Evolutionary conservation across 306 rosid species (phyloP), one percentile per base, ranked within the genome.

Genomic region (Quercus berberidifolia): DNA sequence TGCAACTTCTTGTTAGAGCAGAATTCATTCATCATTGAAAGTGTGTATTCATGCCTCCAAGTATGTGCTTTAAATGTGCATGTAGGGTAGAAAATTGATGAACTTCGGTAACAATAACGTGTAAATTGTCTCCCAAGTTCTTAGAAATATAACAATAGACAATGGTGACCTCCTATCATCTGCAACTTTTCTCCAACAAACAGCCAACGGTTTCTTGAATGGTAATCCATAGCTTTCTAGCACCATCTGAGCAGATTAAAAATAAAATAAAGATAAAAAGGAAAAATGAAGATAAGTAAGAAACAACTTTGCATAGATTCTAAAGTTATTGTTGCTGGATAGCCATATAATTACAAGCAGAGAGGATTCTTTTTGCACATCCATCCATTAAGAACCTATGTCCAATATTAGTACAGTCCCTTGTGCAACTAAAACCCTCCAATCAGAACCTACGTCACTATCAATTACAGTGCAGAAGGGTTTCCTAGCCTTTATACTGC

Each of bases 1-100:
- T 15, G 59, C 74, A 82, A 71, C 67, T 81, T 78, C 69, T 74
- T 20, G 12, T 38, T 12, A 57, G 51, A 81, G n/a, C 76, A 41
- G 31, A 38, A 38, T 76, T 18, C 59, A 10, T 33, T 76, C 9
- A 51, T 71, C 60, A 33, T 21, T 60, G 63, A 49, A 18, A 2
- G 21, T 57, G 13, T 63, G 55, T 23, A 64, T 38, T n/a, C 38
- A 49, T 41, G 67, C 30, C 78, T 77, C 56, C 57, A 82, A 21
- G 20, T 41, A 11, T 8, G 76, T 56, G n/a, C 19, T 46, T 12
- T 59, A 18, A 14, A 17, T 51, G 13, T 1, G 5, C 2, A 20
- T 10, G 26, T 6, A 71, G 31, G 46, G 25, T 15, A 41, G 11
- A 55, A 71, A 46, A 49, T 46, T 64, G 38, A 76, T 30, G 43